Evolutionary conservation across 495 filamentous ascomycete species (phyloP), one percentile per base, ranked within the genome.

Genomic region (Trichoderma reesei): DNA sequence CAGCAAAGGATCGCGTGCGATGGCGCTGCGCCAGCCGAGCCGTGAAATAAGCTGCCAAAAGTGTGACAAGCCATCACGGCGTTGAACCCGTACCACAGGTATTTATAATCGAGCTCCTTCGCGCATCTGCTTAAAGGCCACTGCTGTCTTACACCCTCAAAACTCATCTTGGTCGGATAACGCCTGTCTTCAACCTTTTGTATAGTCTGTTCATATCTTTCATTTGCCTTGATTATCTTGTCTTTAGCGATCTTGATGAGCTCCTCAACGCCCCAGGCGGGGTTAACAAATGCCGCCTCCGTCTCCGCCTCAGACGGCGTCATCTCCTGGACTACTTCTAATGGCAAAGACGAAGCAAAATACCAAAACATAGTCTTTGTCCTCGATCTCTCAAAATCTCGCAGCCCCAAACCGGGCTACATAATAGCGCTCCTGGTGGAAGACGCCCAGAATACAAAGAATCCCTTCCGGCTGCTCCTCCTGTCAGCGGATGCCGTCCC

Each of bases 361-460:
- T 63, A 67, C 42, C 72, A 78, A 41, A 68, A 78, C 51, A 65
- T 81, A 10, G 63, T 80, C 20, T 66, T 73, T 13, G 68, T 79
- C 31, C 63, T 69, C 3, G 67, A 62, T 14, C 62, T 44, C 1
- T 14, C 65, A 0, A 26, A 64, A 10, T 41, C 33, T 9, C 14
- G 36, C 34, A 9, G 61, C 1, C 61, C 39, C 1, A 42, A 41
- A 9, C 56, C 62, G 26, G 65, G 63, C n/a, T 75, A 76, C 56
- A 41, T 72, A 41, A 68, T 78, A 9, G 76, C 73, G 63, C 72
- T 68, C 46, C 71, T 82, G 31, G 37, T 48, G 31, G 77, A 79
- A 63, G 61, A 41, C 10, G 26, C 1, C 16, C 41, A 1, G 68
- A 64, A 11, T 65, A 69, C n/a, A 10, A 63, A 9, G 61, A 66